Evolutionary conservation across 805 yeast species (phyloP).

Genomic region (Cyberlindnera bimundalis): DNA sequence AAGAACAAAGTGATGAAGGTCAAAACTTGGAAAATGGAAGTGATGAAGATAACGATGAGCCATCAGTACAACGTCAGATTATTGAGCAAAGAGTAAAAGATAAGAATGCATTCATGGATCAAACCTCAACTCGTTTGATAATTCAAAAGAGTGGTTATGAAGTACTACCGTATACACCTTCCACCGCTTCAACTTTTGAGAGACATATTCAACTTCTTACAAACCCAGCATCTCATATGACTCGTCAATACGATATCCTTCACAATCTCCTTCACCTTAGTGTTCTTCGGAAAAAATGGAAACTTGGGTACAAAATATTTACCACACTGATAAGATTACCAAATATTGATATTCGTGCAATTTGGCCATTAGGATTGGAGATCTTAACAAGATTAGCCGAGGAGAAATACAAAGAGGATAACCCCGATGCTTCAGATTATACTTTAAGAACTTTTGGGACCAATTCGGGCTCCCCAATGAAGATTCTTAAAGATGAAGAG

Average conservation of each 20-base stretch:
- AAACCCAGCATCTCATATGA: conserved; percentile 4
- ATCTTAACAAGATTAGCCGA: conserved; percentile 35
- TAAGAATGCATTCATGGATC: background rate
- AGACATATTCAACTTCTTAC: background rate
- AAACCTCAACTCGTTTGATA: background rate
- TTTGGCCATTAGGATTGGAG: conserved; percentile 66
- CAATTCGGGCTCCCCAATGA: background rate
- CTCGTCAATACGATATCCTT: conserved; percentile 12
- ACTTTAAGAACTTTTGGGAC: conserved; percentile 9
- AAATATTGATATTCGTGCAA: conserved; percentile 46
- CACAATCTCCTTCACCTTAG: conserved; percentile 39
- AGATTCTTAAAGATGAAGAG: conserved; percentile 22
- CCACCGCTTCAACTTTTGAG: background rate
- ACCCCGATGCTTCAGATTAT: conserved; percentile 14
- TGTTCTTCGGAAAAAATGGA: conserved; percentile 50
- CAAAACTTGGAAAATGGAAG: conserved; percentile 9
- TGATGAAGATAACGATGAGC: conserved; percentile 14
- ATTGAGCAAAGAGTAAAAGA: conserved; percentile 1
- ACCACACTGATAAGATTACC: conserved; percentile 46
- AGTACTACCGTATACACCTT: conserved; percentile 11
- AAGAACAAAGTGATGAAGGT: background rate
- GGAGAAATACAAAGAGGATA: conserved; percentile 7
- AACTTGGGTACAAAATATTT: conserved; percentile 49
- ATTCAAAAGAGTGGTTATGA: conserved; percentile 14
- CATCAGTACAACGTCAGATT: background rate